phyloP scores from a whole-genome alignment of 768 basidiomycete genomes.

The Asterophora parasitica region DNA sequence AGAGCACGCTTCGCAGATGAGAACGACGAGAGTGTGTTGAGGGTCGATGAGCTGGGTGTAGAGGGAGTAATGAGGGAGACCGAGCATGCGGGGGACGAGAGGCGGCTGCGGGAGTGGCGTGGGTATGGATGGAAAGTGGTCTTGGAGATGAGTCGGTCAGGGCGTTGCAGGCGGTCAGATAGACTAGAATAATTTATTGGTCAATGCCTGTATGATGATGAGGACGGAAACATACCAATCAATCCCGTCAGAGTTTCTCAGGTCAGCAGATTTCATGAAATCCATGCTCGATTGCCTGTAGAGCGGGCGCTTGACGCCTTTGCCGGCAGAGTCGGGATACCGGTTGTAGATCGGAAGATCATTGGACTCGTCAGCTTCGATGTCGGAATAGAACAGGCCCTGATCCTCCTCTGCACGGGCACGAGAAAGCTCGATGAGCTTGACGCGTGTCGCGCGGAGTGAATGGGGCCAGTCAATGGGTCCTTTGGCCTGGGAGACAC shows the following conservation, averaged over 20 bases:
- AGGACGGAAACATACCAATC: conserved; percentile 45
- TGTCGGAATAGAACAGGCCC: conserved; percentile 36
- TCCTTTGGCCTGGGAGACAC: conserved; percentile 71
- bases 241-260: conserved; percentile 51
- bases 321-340: conserved; percentile 23
- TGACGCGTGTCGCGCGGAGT: conserved; percentile 73
- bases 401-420: conserved; percentile 52
- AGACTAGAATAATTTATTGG: conserved; percentile 36
- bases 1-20: conserved; percentile 33
- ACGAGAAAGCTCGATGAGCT: conserved; percentile 77
- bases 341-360: conserved; percentile 24
- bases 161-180: conserved; percentile 61
- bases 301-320: conserved; percentile 46
- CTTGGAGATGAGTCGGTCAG: conserved; percentile 50
- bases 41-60: conserved; percentile 62
- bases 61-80: conserved; percentile 46
- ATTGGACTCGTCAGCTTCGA: conserved; percentile 34
- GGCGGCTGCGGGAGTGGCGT: conserved; percentile 33
- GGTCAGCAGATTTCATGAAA: conserved; percentile 57
- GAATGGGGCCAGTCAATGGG: conserved; percentile 81
- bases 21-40: conserved; percentile 41
- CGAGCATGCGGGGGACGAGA: conserved; percentile 37
- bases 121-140: conserved; percentile 58
- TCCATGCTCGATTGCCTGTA: conserved; percentile 88
- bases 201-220: conserved; percentile 9